phyloP scores from a whole-genome alignment of 306 rosid genomes.

The Prosopis cineraria region DNA sequence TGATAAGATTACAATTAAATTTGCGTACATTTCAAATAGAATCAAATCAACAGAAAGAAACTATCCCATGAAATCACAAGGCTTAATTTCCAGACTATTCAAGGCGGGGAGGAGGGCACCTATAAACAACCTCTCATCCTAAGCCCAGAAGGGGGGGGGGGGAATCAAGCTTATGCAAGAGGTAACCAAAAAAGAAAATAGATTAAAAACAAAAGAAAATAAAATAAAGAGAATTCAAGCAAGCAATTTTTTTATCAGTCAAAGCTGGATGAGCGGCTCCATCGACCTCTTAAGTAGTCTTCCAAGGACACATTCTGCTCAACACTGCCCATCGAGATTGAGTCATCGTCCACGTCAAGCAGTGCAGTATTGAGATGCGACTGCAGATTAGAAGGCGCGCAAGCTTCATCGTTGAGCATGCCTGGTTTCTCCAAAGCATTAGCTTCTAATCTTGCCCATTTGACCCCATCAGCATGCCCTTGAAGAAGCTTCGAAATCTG shows the following conservation, averaged over 20 bases:
- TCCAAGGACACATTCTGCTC: constrained; percentile 78
- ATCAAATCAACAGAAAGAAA: constrained; percentile 8
- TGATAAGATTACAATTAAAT: constrained; percentile 17
- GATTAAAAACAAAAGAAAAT: constrained; percentile 44
- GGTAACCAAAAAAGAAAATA: constrained; percentile 25
- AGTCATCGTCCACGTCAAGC: constrained; percentile 91
- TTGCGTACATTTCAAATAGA: constrained; percentile 5
- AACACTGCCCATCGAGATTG: constrained; percentile 76
- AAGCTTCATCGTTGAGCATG: constrained; percentile 58
- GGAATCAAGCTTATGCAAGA: constrained; percentile 20
- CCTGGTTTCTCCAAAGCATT: constrained; percentile 47
- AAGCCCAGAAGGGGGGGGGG: too few relatives aligned
- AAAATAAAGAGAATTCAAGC: constrained; percentile 31
- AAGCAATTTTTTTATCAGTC: constrained; percentile 54
- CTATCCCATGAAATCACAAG: constrained; percentile 33
- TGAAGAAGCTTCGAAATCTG: constrained; percentile 83
- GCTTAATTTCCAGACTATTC: constrained; percentile 25
- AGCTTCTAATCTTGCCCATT: constrained; percentile 82
- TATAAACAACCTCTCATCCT: constrained; percentile 94
- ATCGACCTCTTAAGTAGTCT: constrained; percentile 85
- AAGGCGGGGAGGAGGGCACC: constrained; percentile 86
- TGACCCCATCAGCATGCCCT: constrained; percentile 71
- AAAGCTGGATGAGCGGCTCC: constrained; percentile 94
- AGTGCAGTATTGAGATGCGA: constrained; percentile 89
- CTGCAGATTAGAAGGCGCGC: constrained; percentile 68